Evolutionary conservation across 2,329 filamentous ascomycete genomes (phyloP).

Genomic region (Chalara sp.): DNA sequence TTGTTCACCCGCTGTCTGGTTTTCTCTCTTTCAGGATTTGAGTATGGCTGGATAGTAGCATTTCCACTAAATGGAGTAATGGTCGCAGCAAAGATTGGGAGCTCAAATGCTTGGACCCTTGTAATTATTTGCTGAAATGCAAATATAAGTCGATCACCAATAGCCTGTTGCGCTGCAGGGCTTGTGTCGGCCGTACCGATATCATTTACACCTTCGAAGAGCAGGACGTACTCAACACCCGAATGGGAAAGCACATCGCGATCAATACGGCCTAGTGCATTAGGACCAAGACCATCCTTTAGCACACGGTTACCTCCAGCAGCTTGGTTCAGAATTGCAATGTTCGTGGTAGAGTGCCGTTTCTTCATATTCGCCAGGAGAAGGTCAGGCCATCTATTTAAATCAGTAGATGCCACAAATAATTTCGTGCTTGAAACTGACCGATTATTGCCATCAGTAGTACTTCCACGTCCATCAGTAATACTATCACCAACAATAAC

Average conservation of each 20-base stretch:
- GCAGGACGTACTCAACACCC: constrained; percentile 52
- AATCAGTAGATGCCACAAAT: no score
- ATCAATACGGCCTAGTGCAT: constrained; percentile 51
- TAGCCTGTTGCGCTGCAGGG: constrained; percentile 36
- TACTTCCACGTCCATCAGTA: constrained; percentile 59
- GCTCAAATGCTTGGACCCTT: constrained; percentile 45
- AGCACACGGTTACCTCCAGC: constrained; percentile 64
- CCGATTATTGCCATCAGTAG: constrained; percentile 50
- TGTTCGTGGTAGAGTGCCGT: constrained; percentile 35
- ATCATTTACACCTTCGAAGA: constrained; percentile 66
- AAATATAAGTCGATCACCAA: constrained; percentile 45
- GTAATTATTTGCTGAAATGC: constrained; percentile 52
- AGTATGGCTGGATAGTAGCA: constrained; percentile 41
- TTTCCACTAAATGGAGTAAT: constrained; percentile 54
- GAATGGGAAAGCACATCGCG: constrained; percentile 55
- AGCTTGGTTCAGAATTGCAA: constrained; percentile 57
- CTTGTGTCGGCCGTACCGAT: constrained; percentile 48
- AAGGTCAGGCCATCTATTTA: constrained; percentile 46
- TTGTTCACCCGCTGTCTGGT: constrained; percentile 51
- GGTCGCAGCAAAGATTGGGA: constrained; percentile 55
- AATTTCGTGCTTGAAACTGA: no score
- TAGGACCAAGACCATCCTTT: constrained; percentile 54
- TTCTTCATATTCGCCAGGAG: constrained; percentile 45
- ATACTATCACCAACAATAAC: constrained; percentile 59
- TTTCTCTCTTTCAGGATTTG: constrained; percentile 44